Conservation (phyloP, 768 basidiomycete species). For the Hydnum rufescens region DNA sequence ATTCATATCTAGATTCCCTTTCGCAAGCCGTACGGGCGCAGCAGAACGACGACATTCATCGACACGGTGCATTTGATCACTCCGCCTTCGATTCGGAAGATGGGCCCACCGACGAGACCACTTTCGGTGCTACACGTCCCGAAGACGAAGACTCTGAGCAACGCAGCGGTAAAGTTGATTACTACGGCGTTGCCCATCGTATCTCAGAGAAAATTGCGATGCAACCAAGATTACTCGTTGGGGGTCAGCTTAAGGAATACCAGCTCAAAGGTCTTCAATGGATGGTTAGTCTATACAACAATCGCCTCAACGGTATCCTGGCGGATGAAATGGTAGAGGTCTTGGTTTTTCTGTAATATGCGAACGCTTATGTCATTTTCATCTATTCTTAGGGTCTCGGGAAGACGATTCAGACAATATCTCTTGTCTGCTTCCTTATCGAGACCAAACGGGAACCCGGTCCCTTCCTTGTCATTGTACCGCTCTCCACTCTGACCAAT, state of each 20-base stretch:
- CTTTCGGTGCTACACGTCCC: slow-evolving; percentile 66
- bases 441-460: slow-evolving; percentile 80
- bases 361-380: not conserved
- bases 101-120: slow-evolving; percentile 64
- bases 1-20: slow-evolving; percentile 83
- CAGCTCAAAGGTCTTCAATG: slow-evolving; percentile 90
- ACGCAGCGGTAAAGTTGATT: slow-evolving; percentile 51
- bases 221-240: slow-evolving; percentile 57
- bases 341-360: not conserved
- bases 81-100: slow-evolving; percentile 39
- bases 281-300: slow-evolving; percentile 98
- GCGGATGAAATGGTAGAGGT: slow-evolving; percentile 73
- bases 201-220: slow-evolving; percentile 67
- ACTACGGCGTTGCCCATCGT: slow-evolving; percentile 87
- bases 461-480: slow-evolving; percentile 89
- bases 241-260: slow-evolving; percentile 86
- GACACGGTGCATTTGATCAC: slow-evolving; percentile 19
- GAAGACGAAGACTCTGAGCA: slow-evolving; percentile 32
- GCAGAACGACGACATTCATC: slow-evolving; percentile 41
- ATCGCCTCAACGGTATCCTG: slow-evolving; percentile 82
- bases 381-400: slow-evolving; percentile 52
- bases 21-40: slow-evolving; percentile 87
- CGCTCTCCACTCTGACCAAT: slow-evolving; percentile 90
- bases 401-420: slow-evolving; percentile 89
- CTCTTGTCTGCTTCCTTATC: slow-evolving; percentile 85